phyloP scores from a whole-genome alignment of 306 rosid genomes.

The Inga leiocalycina region DNA sequence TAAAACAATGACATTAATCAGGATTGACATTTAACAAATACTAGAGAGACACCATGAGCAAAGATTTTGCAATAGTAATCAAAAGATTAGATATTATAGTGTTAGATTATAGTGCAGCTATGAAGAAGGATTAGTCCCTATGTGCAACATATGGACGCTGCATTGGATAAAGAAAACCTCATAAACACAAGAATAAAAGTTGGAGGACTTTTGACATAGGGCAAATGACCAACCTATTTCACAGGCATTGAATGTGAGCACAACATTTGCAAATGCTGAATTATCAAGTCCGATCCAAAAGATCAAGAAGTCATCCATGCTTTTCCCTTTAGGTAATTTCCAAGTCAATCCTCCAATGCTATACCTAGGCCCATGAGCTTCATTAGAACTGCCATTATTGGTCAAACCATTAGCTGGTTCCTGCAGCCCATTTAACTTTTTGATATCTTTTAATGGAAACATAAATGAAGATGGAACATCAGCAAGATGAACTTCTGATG shows the following conservation, averaged over 20 bases:
- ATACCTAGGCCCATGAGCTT: constrained; percentile 37
- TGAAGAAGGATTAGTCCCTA: constrained; percentile 15
- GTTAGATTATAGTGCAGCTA: background rate
- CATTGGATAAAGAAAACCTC: constrained; percentile 19
- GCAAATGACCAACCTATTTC: constrained; percentile 69
- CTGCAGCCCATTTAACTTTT: constrained; percentile 38
- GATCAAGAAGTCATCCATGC: constrained; percentile 71
- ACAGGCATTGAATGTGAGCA: constrained; percentile 78
- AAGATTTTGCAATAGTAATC: constrained; percentile 7
- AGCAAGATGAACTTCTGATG: constrained; percentile 59
- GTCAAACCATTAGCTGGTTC: constrained; percentile 36
- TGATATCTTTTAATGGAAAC: constrained; percentile 57
- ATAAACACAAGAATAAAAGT: background rate
- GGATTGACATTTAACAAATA: constrained; percentile 14
- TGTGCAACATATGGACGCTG: background rate
- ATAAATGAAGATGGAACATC: constrained; percentile 58
- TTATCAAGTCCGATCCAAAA: constrained; percentile 87
- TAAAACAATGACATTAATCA: constrained; percentile 10
- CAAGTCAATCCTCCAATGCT: constrained; percentile 80
- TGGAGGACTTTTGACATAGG: constrained; percentile 12
- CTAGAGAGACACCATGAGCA: constrained; percentile 5
- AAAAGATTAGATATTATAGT: constrained; percentile 3
- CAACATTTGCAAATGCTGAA: constrained; percentile 84
- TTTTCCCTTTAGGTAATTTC: constrained; percentile 62
- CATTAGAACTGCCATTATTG: constrained; percentile 35